These are phyloP conservation scores for Arbutus unedo DNA, from an alignment of 148 eudicot species.

Conservation along the genomic window DNA sequence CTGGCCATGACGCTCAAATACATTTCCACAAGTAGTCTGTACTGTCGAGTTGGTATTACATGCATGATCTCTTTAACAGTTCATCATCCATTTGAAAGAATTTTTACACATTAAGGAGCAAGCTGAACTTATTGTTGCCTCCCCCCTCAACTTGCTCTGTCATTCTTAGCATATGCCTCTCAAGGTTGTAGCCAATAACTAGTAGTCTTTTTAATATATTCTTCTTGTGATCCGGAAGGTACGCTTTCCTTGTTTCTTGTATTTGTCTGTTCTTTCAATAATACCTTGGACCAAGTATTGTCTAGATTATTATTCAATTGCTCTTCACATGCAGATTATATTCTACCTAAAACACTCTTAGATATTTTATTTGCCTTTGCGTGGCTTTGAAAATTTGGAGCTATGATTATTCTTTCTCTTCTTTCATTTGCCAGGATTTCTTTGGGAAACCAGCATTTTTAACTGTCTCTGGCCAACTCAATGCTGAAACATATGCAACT, in stretches of 20 bases:
- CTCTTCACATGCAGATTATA: neutral
- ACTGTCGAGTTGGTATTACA: neutral
- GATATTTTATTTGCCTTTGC: neutral
- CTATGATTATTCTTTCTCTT: neutral
- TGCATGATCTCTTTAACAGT: neutral
- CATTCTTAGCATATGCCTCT: too few relatives aligned
- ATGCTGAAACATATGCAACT: conserved; percentile 99
- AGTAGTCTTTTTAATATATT: too few relatives aligned
- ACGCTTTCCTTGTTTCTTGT: too few relatives aligned
- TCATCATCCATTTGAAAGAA: neutral
- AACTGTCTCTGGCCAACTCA: conserved; percentile 98
- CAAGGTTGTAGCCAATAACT: too few relatives aligned
- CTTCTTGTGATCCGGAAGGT: too few relatives aligned
- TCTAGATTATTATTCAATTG: neutral
- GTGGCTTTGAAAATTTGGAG: neutral
- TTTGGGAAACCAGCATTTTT: conserved; percentile 95
- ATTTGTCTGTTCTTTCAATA: too few relatives aligned
- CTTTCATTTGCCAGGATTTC: conserved; percentile 68
- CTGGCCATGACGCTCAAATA: neutral
- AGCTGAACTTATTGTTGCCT: neutral
- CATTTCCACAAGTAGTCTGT: neutral
- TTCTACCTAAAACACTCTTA: neutral
- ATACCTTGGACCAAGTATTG: too few relatives aligned
- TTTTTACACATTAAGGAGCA: neutral
- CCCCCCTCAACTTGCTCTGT: too few relatives aligned